A percentile compares a stretch with the other conserved stretches of the same genome.
These are phyloP conservation scores for Geopyxis carbonaria DNA, from an alignment of 495 filamentous ascomycete species.

Conservation along the genomic window DNA sequence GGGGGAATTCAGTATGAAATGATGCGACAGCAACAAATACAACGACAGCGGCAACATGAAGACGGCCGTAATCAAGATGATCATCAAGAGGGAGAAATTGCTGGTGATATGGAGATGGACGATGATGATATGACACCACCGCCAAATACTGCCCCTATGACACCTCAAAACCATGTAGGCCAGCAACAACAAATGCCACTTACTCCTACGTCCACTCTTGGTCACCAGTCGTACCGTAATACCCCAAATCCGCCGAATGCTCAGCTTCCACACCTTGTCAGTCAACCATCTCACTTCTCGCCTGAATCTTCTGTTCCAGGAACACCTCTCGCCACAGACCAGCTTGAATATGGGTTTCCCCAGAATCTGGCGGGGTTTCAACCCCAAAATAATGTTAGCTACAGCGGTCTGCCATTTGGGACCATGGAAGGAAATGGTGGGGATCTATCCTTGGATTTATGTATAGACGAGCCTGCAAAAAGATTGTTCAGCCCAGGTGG, in stretches of 20 bases:
- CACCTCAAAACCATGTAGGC: conserved; percentile 40
- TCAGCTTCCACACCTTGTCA: conserved; percentile 76
- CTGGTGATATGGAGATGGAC: conserved; percentile 86
- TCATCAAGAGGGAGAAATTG: conserved; percentile 26
- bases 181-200: conserved; percentile 77
- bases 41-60: conserved; percentile 28
- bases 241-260: conserved; percentile 97
- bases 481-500: conserved; percentile 74
- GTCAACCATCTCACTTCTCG: conserved; percentile 46
- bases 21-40: conserved; percentile 29
- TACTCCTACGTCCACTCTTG: conserved; percentile 61
- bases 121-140: conserved; percentile 46
- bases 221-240: conserved; percentile 50
- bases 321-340: conserved; percentile 46
- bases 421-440: conserved; percentile 13
- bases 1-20: conserved; percentile 30
- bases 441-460: conserved; percentile 46
- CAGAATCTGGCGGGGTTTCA: conserved; percentile 31
- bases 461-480: conserved; percentile 93
- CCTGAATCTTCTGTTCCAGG: conserved; percentile 60
- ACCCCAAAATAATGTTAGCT: conserved; percentile 27
- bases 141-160: conserved; percentile 37
- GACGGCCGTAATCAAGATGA: conserved; percentile 20
- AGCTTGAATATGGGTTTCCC: conserved; percentile 24
- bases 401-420: conserved; percentile 19